Evolutionary conservation across 768 basidiomycete genomes (phyloP).

Genomic region (Lactarius vividus): DNA sequence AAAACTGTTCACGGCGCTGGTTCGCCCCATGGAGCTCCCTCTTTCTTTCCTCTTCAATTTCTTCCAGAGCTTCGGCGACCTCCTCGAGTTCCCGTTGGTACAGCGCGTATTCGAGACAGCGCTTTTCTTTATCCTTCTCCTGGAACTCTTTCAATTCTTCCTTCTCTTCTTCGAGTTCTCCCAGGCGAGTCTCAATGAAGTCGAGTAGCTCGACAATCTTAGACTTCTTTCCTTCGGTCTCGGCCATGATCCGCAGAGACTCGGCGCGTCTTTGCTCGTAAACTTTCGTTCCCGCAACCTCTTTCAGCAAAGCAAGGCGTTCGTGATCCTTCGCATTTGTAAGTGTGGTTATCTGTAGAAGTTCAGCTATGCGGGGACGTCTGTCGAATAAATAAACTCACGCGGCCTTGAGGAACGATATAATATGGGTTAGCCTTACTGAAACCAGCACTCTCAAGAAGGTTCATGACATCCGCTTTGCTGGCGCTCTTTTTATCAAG

Average conservation of each 20-base stretch:
- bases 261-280: constrained; percentile 94
- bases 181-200: constrained; percentile 85
- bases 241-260: constrained; percentile 94
- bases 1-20: constrained; percentile 75
- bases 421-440: constrained; percentile 99
- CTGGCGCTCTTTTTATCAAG: constrained; percentile 92
- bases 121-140: constrained; percentile 89
- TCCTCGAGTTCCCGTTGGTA: constrained; percentile 91
- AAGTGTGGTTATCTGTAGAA: constrained; percentile 81
- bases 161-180: constrained; percentile 96
- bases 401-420: constrained; percentile 96
- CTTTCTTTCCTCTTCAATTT: constrained; percentile 79
- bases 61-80: constrained; percentile 78
- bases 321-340: constrained; percentile 98
- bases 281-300: constrained; percentile 97
- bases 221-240: constrained; percentile 87
- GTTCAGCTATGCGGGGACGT: not conserved
- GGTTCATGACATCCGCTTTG: constrained; percentile 97
- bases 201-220: constrained; percentile 90
- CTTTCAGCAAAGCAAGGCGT: constrained; percentile 90
- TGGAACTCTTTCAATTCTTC: constrained; percentile 97
- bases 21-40: constrained; percentile 85
- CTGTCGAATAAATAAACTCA: constrained; percentile 41
- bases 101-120: constrained; percentile 92
- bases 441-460: constrained; percentile 96